Base-by-base conservation (phyloP, 2,329 filamentous ascomycete genomes). In the Dothistroma pini region DNA sequence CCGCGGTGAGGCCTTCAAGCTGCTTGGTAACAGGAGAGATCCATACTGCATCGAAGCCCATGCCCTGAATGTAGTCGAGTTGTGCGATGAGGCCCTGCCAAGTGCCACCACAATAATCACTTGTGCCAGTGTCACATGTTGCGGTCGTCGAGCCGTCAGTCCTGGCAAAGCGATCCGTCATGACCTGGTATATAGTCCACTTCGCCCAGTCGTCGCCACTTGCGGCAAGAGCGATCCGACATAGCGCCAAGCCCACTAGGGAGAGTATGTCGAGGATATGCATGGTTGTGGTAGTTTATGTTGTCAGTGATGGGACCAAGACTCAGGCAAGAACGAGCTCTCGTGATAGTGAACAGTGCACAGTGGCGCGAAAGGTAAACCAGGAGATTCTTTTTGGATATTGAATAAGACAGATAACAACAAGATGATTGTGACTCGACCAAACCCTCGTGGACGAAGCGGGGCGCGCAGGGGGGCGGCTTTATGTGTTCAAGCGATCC, bases 21-120 rank as follows among this genome's bases (percentile, higher is more conserved):
- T 80, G 76, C 49, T 74, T 68, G 1, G 83, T 79, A n/a, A 86
- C 77, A 0, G 84, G 84, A 1, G 83, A 84, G 63, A 86, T 84
- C 81, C 78, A 80, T 44, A 69, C 61, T 34, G 67, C 68, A 52
- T 71, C 69, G 61, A 70, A 71, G 35, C 67, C 69, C 83, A 69
- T 67, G 51, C 79, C 79, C 68, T 84, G 78, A 70, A 88, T 87
- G 70, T 87, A 87, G 71, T 87, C 85, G 47, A 88, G 79, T 63
- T 84, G 79, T 62, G 82, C 79, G 65, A 81, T 78, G 32, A 88
- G 77, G 7, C 86, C 86, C 56, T 77, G 73, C 69, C 83, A 89
- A 0, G 82, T 84, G 16, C 86, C 86, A 47, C 84, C 84, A 65
- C 86, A 88, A 72, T 86, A 87, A 29, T 71, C 58, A 2, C 70